phyloP scores from a whole-genome alignment of 306 rosid species.

The Prinsepia uniflora region DNA sequence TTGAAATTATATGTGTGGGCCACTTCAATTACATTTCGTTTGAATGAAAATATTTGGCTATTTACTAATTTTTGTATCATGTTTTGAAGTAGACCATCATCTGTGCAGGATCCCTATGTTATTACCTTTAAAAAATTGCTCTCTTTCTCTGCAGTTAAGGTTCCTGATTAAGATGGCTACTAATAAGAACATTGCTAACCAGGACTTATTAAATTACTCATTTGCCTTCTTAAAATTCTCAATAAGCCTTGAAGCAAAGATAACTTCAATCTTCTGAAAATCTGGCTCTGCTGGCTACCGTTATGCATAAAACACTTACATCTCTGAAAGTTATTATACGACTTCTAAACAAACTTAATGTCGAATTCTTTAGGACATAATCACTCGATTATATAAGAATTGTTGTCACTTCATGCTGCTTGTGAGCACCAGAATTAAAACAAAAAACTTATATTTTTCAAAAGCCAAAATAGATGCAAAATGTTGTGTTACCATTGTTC shows the following conservation, averaged over 20 bases:
- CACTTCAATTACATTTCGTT: not conserved
- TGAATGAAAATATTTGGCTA: not conserved
- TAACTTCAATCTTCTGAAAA: not conserved
- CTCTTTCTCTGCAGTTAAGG: too few species aligned
- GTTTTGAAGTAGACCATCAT: not conserved
- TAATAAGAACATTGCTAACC: not conserved
- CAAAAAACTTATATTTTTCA: not conserved
- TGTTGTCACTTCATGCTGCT: not conserved
- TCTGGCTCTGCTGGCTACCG: not conserved
- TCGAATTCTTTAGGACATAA: not conserved
- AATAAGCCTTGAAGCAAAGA: not conserved
- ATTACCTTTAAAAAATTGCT: too few species aligned
- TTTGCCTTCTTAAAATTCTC: not conserved
- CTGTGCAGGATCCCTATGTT: too few species aligned
- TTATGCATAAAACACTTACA: not conserved
- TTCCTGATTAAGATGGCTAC: not conserved
- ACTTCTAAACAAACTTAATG: not conserved
- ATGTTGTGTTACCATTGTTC: constrained; percentile 1
- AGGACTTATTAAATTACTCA: not conserved
- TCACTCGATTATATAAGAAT: not conserved
- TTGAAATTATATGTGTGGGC: not conserved
- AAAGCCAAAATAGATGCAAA: not conserved
- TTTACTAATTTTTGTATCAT: not conserved
- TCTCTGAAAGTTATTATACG: not conserved
- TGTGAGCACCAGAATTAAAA: not conserved